Percentiles rank a stretch among this genome's conserved stretches.
These are phyloP conservation scores for Staphylotrichum tortipilum DNA, from an alignment of 495 filamentous ascomycete genomes.

Conservation along the genomic window DNA sequence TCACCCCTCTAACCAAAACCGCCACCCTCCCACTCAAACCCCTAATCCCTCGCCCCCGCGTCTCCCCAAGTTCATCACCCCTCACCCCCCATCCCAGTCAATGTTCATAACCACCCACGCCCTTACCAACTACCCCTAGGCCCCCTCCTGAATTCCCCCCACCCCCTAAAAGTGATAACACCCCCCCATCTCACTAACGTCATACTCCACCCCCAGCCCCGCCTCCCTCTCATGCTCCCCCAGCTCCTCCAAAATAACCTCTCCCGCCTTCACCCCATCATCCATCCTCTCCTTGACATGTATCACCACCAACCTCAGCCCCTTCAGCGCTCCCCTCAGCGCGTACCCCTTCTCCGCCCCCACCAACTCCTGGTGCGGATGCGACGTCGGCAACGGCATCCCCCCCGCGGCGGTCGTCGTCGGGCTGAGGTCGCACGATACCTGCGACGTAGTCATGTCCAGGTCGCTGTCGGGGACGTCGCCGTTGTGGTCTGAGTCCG, in stretches of 20 bases:
- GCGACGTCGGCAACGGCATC: neutral
- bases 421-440: neutral
- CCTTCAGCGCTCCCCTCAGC: conserved; percentile 25
- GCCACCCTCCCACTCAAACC: too few species aligned
- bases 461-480: neutral
- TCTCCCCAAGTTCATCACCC: too few species aligned
- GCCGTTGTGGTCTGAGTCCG: neutral
- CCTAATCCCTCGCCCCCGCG: too few species aligned
- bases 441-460: neutral
- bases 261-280: conserved; percentile 50
- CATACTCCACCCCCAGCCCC: conserved; percentile 69
- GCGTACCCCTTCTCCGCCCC: neutral
- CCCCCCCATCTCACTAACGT: conserved; percentile 52
- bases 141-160: too few species aligned
- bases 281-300: conserved; percentile 70
- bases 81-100: too few species aligned
- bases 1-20: too few species aligned
- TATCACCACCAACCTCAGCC: conserved; percentile 63
- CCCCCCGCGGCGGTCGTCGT: neutral
- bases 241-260: conserved; percentile 62
- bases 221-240: conserved; percentile 48
- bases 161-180: neutral
- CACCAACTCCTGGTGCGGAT: neutral
- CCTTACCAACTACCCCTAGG: too few species aligned
- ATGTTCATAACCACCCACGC: too few species aligned